Evolutionary conservation across 306 rosid genomes (phyloP), one percentile per base, ranked within the genome.

Genomic region (Dryas octopetala): DNA sequence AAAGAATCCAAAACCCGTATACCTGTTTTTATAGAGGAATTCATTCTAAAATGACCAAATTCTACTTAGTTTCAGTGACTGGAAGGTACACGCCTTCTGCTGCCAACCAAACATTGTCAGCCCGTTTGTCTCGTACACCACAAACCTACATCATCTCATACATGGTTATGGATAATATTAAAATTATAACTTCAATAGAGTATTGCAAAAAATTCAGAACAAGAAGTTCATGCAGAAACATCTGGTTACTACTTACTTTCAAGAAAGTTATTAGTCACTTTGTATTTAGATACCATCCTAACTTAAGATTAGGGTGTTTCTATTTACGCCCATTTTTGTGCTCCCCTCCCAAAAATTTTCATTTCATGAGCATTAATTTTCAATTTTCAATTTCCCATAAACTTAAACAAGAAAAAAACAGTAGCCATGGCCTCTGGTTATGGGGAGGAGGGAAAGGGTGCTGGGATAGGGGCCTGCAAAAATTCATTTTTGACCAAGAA

Each of bases 31-130:
- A 70, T 68, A 71, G 62, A 76, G 62, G 54, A 72, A 77, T 62
- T 51, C 40, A 49, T 75, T 66, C 74, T 13, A 19, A 32, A 28
- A 54, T 9, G 55, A 83, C 68, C 55, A 73, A 44, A 45, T 66
- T 87, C 88, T 88, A 90, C 88, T 92, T 90, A 67, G 87, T 80
- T 84, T 84, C 92, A 4, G 79, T 80, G 48, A 92, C 81, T 0
- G 99, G 99, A 59, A 96, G 97, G 85, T 92, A 96, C 41, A 89
- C 98, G 12, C 99, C 99, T 85, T 96, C 99, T 0, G 94, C 97
- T 14, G 98, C 97, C 89, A 96, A 54, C 99, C 99, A 96, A 43
- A 92, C 82, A 70, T 92, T 96, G 74, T 96, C 99, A 1, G 92
- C 89, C 0, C 96, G 97, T 85, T 92, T 96, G 47, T 96, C 99